Conservation (phyloP, 2,329 filamentous ascomycete species). For the Penicillium sp. region DNA sequence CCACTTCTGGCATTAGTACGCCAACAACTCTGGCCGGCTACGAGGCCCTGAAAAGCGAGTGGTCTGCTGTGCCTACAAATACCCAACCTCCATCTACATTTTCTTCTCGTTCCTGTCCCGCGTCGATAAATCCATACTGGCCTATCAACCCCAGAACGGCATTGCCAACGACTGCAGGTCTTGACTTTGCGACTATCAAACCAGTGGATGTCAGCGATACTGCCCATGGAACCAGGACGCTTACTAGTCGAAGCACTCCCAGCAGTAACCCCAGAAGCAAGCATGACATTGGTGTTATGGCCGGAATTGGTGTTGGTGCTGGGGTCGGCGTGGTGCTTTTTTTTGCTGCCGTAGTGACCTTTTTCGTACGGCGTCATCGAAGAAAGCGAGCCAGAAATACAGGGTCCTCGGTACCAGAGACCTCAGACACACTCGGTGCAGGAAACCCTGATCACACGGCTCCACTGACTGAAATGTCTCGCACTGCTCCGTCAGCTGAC, state of each 20-base stretch:
- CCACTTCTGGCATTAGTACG: not conserved
- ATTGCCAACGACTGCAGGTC: not conserved
- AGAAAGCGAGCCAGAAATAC: not conserved
- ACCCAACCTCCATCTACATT: not conserved
- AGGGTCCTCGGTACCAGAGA: not conserved
- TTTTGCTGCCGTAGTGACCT: too few species aligned
- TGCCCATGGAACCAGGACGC: too few species aligned
- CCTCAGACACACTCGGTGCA: not conserved
- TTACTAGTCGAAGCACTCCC: not conserved
- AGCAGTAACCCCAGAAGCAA: not conserved
- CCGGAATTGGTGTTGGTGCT: not conserved
- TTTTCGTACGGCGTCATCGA: too few species aligned
- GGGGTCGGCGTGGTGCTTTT: not conserved
- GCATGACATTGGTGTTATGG: not conserved
- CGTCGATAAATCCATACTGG: not conserved
- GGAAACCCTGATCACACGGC: too few species aligned
- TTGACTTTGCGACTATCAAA: not conserved
- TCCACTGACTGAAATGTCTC: not conserved
- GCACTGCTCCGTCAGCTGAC: too few species aligned
- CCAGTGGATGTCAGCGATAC: too few species aligned
- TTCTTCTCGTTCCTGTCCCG: not conserved
- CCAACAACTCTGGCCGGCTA: not conserved
- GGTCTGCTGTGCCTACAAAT: not conserved
- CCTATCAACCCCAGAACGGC: not conserved
- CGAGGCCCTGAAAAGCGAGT: not conserved